A percentile compares a stretch with the other conserved stretches of the same genome.
These are phyloP conservation scores for Amniculicola lignicola DNA, from an alignment of 495 filamentous ascomycete genomes.

Conservation along the genomic window DNA sequence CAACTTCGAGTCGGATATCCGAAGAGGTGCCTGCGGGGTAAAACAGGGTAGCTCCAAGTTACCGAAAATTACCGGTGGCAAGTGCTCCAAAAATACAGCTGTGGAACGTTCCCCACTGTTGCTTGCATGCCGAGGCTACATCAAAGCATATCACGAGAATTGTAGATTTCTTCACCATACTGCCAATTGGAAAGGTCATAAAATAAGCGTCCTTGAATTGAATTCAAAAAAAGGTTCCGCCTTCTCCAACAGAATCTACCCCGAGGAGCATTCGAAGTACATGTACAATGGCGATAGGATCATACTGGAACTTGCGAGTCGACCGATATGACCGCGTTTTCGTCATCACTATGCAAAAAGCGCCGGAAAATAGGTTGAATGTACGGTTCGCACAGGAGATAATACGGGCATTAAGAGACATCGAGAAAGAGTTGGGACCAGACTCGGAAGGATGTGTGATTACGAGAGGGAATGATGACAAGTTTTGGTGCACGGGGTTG, in stretches of 20 bases:
- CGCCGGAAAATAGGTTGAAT: conserved; percentile 51
- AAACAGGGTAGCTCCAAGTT: neutral
- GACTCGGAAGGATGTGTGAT: conserved; percentile 49
- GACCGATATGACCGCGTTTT: conserved; percentile 45
- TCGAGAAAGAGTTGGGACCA: conserved; percentile 44
- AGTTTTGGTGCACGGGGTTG: conserved; percentile 55
- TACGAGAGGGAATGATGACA: conserved; percentile 48
- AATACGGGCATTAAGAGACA: conserved; percentile 47
- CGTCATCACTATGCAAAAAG: conserved; percentile 51
- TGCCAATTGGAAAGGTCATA: too few species aligned
- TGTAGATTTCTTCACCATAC: too few species aligned
- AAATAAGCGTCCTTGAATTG: too few species aligned
- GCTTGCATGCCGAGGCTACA: conserved; percentile 9
- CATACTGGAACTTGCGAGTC: conserved; percentile 35
- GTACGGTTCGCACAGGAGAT: conserved; percentile 49
- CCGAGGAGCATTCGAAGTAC: too few species aligned
- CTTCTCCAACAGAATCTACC: too few species aligned
- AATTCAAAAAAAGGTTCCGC: too few species aligned
- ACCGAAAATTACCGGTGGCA: conserved; percentile 2
- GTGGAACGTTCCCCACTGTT: neutral
- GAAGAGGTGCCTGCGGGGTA: conserved; percentile 2
- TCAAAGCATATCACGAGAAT: too few species aligned
- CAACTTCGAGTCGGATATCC: conserved; percentile 11
- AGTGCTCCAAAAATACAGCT: too few species aligned
- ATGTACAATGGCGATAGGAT: conserved; percentile 16